Base-by-base conservation (phyloP, 352 stramenopile genomes). In the Globisporangium viniferum region DNA sequence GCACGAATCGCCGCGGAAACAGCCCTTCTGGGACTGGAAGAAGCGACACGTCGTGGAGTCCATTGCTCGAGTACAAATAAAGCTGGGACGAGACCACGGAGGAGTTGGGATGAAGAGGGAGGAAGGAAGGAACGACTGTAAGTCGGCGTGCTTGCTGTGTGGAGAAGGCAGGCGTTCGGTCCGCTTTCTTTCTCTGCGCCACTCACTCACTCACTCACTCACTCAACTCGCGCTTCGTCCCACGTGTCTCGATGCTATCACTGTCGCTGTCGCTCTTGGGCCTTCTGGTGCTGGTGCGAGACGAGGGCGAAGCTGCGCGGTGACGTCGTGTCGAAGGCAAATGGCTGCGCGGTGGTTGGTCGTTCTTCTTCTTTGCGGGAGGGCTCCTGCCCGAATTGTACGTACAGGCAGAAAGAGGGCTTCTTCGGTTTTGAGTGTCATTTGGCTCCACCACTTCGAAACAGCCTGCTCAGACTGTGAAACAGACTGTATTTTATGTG, bases 21-120 rank as follows among this genome's bases (percentile, higher is more conserved):
- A 94, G 64, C 86, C 86, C 49, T 88, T 72, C 9, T 78, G 73
- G 51, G 82, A 88, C 74, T 86, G 74, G 68, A 90, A 94, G 79
- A 91, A 94, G 71, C 84, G 84, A 67, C 86, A 94, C 12, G 68
- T 20, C 58, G 54, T 70, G 22, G 35, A 29, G 22, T 71, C 46
- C 59, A 67, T 68, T 15, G 55, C 18, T 35, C 20, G 18, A 10
- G 55, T 15, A 48, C 44, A 24, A 46, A 15, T 44, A 44, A 44
- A 20, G 48, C 10, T 29, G 46, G 44, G 44, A 51, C 44, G 44
- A 51, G 44, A 51, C 44, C 44, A 20, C 39, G 18, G 18, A 18
- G 12, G 44, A n/a, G 7, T n/a, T 55, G 3, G 14, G 44, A 27
- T 53, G 10, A 31, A 0, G n/a, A 56, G 49, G n/a, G 22, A 27